These are phyloP conservation scores for Tagetes patula DNA, from an alignment of 129 eudicot species.

Conservation along the genomic window DNA sequence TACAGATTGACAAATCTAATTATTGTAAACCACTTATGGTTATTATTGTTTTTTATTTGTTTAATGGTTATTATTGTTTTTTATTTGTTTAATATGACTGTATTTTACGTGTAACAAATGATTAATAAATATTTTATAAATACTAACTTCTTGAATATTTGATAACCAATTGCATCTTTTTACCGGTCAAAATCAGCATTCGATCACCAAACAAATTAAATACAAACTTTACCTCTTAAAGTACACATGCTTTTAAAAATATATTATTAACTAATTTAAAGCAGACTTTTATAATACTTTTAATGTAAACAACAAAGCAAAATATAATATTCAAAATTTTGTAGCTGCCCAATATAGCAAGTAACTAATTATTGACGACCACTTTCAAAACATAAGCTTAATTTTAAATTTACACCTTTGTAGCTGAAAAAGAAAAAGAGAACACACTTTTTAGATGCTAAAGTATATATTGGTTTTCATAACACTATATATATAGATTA, in stretches of 20 bases:
- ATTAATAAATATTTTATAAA: background rate
- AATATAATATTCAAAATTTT: background rate
- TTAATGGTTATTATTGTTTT: constrained; percentile 11
- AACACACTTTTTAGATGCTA: constrained; percentile 11
- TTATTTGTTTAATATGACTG: background rate
- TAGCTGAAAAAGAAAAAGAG: constrained; percentile 24
- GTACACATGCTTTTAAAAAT: background rate
- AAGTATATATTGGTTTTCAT: background rate
- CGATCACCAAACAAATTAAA: background rate
- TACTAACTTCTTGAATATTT: background rate
- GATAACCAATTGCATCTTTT: background rate
- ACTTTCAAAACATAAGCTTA: background rate
- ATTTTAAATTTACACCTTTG: background rate
- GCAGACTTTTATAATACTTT: background rate
- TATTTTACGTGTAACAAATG: background rate
- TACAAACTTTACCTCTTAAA: background rate
- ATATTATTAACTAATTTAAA: too few relatives aligned
- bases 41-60: background rate
- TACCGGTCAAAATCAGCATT: background rate
- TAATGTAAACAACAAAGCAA: background rate
- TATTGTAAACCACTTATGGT: background rate
- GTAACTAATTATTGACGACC: constrained; percentile 10
- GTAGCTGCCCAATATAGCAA: background rate
- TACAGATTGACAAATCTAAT: constrained; percentile 19
- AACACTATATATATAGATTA: too few relatives aligned